Evolutionary conservation across 129 eudicot species (phyloP), one percentile per base, ranked within the genome.

Genomic region (Apium graveolens): DNA sequence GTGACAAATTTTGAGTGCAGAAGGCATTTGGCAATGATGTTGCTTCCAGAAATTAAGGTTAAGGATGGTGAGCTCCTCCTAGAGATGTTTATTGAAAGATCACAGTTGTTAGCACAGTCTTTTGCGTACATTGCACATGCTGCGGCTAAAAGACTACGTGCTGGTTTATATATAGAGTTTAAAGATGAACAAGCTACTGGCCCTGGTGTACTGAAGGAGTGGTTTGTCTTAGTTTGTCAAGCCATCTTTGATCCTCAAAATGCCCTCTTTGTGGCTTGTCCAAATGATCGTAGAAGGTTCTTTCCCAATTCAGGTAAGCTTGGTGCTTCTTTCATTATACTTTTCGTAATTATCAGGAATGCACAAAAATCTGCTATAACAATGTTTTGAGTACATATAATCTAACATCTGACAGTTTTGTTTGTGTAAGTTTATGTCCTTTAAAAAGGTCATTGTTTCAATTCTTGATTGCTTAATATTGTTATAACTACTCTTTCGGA

Each of bases 141-240:
- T 60, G 87, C 82, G 13, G 74, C 88, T 24, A 84, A 84, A 3
- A 73, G 85, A 3, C 79, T 94, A 72, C 92, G 87, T 57, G 77
- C 87, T 82, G 93, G 93, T 35, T 75, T 94, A 77, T 88, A 84
- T 79, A 80, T 94, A 88, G 97, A 87, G 87, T 91, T 94, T 80
- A 91, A 89, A 85, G 3, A 35, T 18, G 98, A 94, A 80, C 97
- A 94, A 79, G 98, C 98, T 70, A 94, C 97, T 1, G 98, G 98
- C 12, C 98, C 96, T 70, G 97, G 96, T 74, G 97, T 94, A 5
- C 69, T 94, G 69, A 87, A 96, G 10, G 98, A 94, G 86, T 88
- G 92, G 92, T 86, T 86, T 84, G 75, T 78, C 83, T 78, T 86
- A 63, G 90, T 88, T 13, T 88, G 90, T 79, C 86, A 82, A 73